Percentiles rank a stretch among this genome's conserved stretches.
These are phyloP conservation scores for Sistotremastrum niveocremeum DNA, from an alignment of 768 basidiomycete genomes.

Conservation along the genomic window DNA sequence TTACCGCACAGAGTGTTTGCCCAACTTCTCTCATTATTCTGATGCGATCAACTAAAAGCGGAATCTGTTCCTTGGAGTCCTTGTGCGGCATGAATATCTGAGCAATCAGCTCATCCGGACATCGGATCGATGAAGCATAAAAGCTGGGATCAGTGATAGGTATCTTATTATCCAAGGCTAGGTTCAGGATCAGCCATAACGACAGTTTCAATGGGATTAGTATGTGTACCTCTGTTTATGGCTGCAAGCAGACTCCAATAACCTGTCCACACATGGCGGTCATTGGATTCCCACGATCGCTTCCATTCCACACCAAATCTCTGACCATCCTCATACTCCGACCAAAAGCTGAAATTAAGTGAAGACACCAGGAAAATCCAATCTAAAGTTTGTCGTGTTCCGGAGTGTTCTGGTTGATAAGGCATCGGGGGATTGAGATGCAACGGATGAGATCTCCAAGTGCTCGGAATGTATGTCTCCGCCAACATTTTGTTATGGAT, in stretches of 20 bases:
- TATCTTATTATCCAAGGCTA: slow-evolving; percentile 64
- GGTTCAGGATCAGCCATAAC: no score
- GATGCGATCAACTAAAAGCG: slow-evolving; percentile 59
- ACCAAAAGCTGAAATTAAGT: slow-evolving; percentile 88
- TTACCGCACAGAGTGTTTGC: slow-evolving; percentile 50
- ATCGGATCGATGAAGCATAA: slow-evolving; percentile 55
- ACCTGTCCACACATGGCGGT: slow-evolving; percentile 52
- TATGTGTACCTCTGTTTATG: slow-evolving; percentile 54
- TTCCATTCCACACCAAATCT: slow-evolving; percentile 76
- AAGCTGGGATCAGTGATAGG: slow-evolving; percentile 71
- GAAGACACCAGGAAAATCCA: slow-evolving; percentile 86
- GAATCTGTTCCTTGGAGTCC: slow-evolving; percentile 48
- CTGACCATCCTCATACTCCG: slow-evolving; percentile 39
- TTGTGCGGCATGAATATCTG: slow-evolving; percentile 52
- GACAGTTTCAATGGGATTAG: background rate
- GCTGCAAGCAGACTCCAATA: slow-evolving; percentile 84
- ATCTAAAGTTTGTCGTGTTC: slow-evolving; percentile 47
- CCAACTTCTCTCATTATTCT: slow-evolving; percentile 70
- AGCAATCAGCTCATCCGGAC: slow-evolving; percentile 57
- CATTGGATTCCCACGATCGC: slow-evolving; percentile 43
- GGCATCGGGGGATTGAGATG: slow-evolving; percentile 64
- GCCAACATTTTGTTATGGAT: slow-evolving; percentile 42
- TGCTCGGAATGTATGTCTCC: slow-evolving; percentile 63
- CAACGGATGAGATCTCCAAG: slow-evolving; percentile 67
- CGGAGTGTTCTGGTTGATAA: slow-evolving; percentile 36